Evolutionary conservation across 1,284 basidiomycete species (phyloP), one percentile per base, ranked within the genome.

Genomic region (Blastosporella zonata): DNA sequence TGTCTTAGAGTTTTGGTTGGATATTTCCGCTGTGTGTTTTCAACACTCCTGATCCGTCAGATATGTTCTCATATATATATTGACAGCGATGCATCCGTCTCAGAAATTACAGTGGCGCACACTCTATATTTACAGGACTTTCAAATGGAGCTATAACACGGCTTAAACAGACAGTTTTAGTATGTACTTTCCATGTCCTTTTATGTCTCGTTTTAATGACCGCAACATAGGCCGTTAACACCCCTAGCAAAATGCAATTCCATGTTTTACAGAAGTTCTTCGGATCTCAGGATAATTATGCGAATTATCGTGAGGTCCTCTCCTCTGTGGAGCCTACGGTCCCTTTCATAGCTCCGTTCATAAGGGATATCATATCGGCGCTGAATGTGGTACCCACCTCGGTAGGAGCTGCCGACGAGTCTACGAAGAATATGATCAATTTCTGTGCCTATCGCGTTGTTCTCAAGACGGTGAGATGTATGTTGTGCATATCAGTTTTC

Each of bases 71-170:
- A 29, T 44, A 36, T 21, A 18, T 35, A 29, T 33, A 49, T 42
- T 46, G n/a, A 18, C 51, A 78, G 76, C 61, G 65, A 42, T 78
- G 74, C 39, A 56, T 74, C 23, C 61, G 62, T 15, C 55, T 74
- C 17, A 67, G 71, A 25, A 78, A 79, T 50, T 78, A 69, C 48
- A 70, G 67, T 13, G 62, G 61, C 15, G 72, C 74, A 10, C 63
- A 64, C 46, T 55, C 67, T 22, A 71, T 79, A 21, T 63, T 64
- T 15, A 59, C 60, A 17, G 73, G 65, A n/a, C 50, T 72, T 12
- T 60, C 57, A 6, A 58, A 57, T 43, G 66, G 55, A 47, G 62
- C 62, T 43, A 66, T 65, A 49, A 62, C 48, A 50, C 66, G 59
- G 44, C 57, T 64, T 48, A 72, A 55, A 52, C 64, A 59, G 28